Conservation (phyloP, 2,329 filamentous ascomycete species). For the Biscogniauxia marginata region DNA sequence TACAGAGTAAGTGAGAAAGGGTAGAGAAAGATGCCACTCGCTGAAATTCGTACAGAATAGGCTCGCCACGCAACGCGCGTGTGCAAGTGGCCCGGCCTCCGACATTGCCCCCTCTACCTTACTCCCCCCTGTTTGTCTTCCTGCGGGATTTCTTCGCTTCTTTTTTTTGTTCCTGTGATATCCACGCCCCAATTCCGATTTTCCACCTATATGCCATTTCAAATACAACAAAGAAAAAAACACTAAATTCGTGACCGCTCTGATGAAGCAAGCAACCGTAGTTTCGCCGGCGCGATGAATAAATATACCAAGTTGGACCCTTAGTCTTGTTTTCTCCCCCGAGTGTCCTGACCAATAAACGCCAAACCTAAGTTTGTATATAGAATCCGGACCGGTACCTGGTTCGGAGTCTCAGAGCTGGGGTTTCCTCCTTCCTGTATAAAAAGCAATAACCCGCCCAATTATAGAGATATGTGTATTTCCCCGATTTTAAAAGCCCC, state of each 20-base stretch:
- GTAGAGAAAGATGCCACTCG: not conserved
- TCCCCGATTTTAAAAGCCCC: constrained; percentile 6
- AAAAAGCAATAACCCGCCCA: constrained; percentile 6
- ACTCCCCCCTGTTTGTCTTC: not conserved
- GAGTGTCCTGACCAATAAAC: not conserved
- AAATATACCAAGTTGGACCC: not conserved
- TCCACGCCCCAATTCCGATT: not conserved
- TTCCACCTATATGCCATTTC: not conserved
- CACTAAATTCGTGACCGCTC: not conserved
- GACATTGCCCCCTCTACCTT: not conserved
- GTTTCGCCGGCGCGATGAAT: not conserved
- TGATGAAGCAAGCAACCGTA: not conserved
- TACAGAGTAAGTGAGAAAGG: not conserved
- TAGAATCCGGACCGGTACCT: not conserved
- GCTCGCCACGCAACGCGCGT: not conserved
- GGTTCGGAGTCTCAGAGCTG: not conserved
- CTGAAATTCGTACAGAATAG: not conserved
- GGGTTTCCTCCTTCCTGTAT: not conserved
- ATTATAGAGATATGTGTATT: constrained; percentile 8
- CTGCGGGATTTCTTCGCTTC: not conserved
- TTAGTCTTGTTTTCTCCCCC: not conserved
- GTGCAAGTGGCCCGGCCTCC: not conserved
- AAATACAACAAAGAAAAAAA: not conserved
- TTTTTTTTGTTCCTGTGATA: not conserved
- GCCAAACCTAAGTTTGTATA: not conserved